Evolutionary conservation across 2,329 filamentous ascomycete species (phyloP), one percentile per base, ranked within the genome.

Genomic region (Trichoderma arundinaceum): DNA sequence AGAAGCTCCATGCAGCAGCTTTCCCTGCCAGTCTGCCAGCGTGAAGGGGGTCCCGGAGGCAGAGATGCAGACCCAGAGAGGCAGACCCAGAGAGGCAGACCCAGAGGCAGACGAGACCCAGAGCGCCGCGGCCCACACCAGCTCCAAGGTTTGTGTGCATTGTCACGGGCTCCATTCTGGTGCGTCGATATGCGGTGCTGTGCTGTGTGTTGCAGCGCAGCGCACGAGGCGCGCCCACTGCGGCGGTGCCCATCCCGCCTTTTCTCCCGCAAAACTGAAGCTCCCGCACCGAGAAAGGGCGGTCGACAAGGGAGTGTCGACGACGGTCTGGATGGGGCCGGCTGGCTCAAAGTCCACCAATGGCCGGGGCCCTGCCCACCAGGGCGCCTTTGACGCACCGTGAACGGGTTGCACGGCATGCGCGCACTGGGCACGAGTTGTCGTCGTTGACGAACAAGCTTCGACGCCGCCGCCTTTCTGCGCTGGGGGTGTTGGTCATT

Each of bases 191-290:
- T 63, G 60, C 60, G 32, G 52, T 64, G 61, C 61, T 48, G 44
- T 57, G 61, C 51, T 48, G 52, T 54, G 60, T 49, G 58, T 51
- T 41, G 52, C 61, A 64, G 41, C 17, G 61, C 61, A 57, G 52
- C 51, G 51, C 61, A 64, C 61, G 58, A 66, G 64, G 64, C 49
- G 58, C 49, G 64, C 51, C 57, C 57, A 43, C 49, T 56, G 57
- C 54, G 58, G 58, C 59, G 59, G 58, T 56, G 64, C 49, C 64
- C 61, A 64, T 64, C 58, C 68, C 68, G 68, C 68, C 68, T 66
- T 69, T 69, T 69, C 68, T 64, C 65, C 68, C 61, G 68, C 68
- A 64, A 69, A 68, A 65, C 22, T 44, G 63, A 54, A 59, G 61
- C 58, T 65, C 35, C 52, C 58, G 57, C 67, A 69, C 57, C 51